These are phyloP conservation scores for Fonsecaea erecta DNA, from an alignment of 2,329 filamentous ascomycete genomes.

Conservation along the genomic window DNA sequence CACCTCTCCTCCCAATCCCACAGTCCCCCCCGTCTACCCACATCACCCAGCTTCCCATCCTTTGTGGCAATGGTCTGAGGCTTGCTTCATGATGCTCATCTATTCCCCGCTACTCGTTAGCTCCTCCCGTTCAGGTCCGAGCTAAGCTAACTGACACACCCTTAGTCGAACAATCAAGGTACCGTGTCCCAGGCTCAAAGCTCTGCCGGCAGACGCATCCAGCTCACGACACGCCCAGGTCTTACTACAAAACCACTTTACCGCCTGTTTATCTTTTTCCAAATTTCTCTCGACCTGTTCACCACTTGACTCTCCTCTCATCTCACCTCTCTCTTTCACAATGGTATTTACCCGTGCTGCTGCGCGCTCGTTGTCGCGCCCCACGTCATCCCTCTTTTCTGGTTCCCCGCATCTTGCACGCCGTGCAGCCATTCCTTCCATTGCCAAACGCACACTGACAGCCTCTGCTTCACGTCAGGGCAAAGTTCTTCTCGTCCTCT, in stretches of 20 bases:
- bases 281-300: constrained; percentile 16
- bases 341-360: constrained; percentile 69
- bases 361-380: constrained; percentile 60
- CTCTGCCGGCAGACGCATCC: constrained; percentile 29
- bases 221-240: constrained; percentile 16
- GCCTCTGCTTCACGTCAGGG: constrained; percentile 75
- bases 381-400: constrained; percentile 47
- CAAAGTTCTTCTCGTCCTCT: constrained; percentile 92
- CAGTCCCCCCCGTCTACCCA: too few relatives aligned
- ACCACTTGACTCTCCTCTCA: constrained; percentile 15
- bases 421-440: constrained; percentile 45
- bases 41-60: neutral
- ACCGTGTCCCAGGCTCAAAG: constrained; percentile 31
- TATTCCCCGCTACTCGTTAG: constrained; percentile 15
- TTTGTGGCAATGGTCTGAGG: constrained; percentile 5
- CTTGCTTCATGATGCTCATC: neutral
- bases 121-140: constrained; percentile 1
- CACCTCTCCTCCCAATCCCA: too few relatives aligned
- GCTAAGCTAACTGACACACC: constrained; percentile 12
- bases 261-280: constrained; percentile 11
- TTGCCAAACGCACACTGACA: constrained; percentile 61
- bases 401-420: constrained; percentile 50
- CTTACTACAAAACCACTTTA: constrained; percentile 23
- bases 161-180: constrained; percentile 13
- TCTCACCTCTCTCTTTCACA: constrained; percentile 44